Percentiles rank a stretch among this genome's conserved stretches.
phyloP scores from a whole-genome alignment of 345 rosid species.

The Murraya paniculata region DNA sequence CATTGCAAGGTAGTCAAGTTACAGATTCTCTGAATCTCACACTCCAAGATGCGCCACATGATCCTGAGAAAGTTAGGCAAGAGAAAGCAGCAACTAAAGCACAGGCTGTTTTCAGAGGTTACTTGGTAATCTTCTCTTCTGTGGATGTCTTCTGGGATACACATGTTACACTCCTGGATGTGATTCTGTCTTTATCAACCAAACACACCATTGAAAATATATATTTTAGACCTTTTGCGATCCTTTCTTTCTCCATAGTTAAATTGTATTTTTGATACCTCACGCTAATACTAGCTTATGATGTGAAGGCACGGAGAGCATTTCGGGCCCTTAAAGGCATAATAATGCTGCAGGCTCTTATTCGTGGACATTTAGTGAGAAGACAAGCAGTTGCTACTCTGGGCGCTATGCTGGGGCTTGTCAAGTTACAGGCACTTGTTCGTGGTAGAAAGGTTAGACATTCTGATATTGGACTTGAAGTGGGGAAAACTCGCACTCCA shows the following conservation, averaged over 20 bases:
- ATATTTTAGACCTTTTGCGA: neutral
- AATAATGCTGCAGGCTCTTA: constrained; percentile 92
- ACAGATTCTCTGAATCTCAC: constrained; percentile 30
- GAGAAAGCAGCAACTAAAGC: constrained; percentile 76
- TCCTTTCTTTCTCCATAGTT: neutral
- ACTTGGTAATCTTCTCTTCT: constrained; percentile 56
- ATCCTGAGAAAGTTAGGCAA: constrained; percentile 50
- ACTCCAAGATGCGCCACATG: constrained; percentile 27
- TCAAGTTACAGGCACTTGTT: constrained; percentile 75
- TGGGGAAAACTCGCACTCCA: constrained; percentile 28
- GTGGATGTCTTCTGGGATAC: neutral
- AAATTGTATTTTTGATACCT: constrained; percentile 6
- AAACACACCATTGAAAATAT: neutral
- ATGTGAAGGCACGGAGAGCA: constrained; percentile 89
- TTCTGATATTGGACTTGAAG: constrained; percentile 56
- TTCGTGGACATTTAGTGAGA: constrained; percentile 94
- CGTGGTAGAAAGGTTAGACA: constrained; percentile 64
- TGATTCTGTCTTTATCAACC: neutral
- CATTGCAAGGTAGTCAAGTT: constrained; percentile 33
- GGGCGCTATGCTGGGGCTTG: constrained; percentile 71
- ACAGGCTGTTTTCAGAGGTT: constrained; percentile 97
- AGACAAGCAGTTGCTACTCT: constrained; percentile 88
- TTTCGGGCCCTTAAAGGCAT: constrained; percentile 93
- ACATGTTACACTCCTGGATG: neutral
- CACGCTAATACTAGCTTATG: constrained; percentile 30